Evolutionary conservation across 345 rosid species (phyloP).

Genomic region (Odontarrhena argentea): DNA sequence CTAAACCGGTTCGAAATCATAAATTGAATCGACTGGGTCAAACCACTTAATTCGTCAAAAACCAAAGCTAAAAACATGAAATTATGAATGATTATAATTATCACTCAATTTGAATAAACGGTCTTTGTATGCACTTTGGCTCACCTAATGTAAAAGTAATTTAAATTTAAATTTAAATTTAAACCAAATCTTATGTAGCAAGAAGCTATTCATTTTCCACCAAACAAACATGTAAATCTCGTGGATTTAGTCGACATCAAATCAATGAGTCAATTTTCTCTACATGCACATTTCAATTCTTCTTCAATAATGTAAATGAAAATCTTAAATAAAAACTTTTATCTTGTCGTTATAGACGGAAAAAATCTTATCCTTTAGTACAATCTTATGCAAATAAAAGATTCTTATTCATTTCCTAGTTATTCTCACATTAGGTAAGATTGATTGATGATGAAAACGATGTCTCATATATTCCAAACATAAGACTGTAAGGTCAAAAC

Average conservation of each 20-base stretch:
- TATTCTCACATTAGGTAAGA: constrained; percentile 26
- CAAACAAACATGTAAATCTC: constrained; percentile 35
- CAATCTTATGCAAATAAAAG: constrained; percentile 22
- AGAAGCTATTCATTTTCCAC: background rate
- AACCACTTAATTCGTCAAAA: background rate
- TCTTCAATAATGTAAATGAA: constrained; percentile 12
- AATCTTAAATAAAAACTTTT: constrained; percentile 15
- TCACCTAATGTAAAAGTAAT: too few species aligned
- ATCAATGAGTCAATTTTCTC: background rate
- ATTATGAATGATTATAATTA: background rate
- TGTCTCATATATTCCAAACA: background rate
- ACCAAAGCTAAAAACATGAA: too few species aligned
- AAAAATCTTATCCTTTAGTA: constrained; percentile 28
- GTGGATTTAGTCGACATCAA: constrained; percentile 22
- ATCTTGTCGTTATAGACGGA: constrained; percentile 25
- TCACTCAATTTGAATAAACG: background rate
- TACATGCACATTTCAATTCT: background rate
- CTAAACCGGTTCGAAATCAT: background rate
- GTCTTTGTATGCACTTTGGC: too few species aligned
- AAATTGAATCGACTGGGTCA: background rate
- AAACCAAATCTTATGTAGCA: background rate
- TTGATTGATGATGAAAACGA: constrained; percentile 17
- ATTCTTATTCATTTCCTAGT: background rate
- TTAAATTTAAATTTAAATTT: too few species aligned
- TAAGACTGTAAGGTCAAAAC: too few species aligned